Base-by-base conservation (phyloP, 768 basidiomycete species). In the Boletus subcaerulescens region DNA sequence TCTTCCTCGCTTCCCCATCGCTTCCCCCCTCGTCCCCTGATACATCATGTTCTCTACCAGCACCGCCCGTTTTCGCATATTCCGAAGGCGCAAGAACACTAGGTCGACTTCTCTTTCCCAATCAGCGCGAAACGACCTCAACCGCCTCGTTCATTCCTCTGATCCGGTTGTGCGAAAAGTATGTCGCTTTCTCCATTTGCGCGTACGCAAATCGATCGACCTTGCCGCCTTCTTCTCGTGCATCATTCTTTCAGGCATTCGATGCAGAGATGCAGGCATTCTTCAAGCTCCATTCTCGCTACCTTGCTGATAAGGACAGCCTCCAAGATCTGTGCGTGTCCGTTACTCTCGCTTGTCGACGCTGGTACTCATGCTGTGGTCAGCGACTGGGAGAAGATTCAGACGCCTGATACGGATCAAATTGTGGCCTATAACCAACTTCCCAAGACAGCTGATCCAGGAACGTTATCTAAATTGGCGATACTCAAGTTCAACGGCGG, bases 401-500 rank as follows among this genome's bases (percentile, higher is more conserved):
- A 90, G 67, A 87, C 89, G 3, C 93, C 93, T 45, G 85, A 87
- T 39, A 81, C 81, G 4, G 90, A 95, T 65, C 89, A 92, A 73
- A 89, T 97, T 65, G 78, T 93, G 45, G 83, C 90, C 13, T 96
- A 97, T 73, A 76, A 86, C 45, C 72, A 83, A 40, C 84, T 97
- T 32, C 81, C 86, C 17, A 67, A 80, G 51, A 73, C 80, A 40
- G 69, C 72, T 31, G 82, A 89, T 71, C 73, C 80, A 26, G 75
- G 79, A 62, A 83, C 86, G 65, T 82, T 98, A 72, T 85, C 87
- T 79, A 96, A 96, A 78, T 83, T 98, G 61, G 96, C 92, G 44
- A 90, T 97, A 38, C 87, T 96, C 75, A 95, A 96, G 77, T 86
- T 95, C 66, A 95, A 97, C 70, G 94, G 94, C 67, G 92, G 92